A percentile compares a stretch with the other conserved stretches of the same genome.
Conservation (phyloP, 2,329 filamentous ascomycete species). For the Purpureocillium takamizusanense region DNA sequence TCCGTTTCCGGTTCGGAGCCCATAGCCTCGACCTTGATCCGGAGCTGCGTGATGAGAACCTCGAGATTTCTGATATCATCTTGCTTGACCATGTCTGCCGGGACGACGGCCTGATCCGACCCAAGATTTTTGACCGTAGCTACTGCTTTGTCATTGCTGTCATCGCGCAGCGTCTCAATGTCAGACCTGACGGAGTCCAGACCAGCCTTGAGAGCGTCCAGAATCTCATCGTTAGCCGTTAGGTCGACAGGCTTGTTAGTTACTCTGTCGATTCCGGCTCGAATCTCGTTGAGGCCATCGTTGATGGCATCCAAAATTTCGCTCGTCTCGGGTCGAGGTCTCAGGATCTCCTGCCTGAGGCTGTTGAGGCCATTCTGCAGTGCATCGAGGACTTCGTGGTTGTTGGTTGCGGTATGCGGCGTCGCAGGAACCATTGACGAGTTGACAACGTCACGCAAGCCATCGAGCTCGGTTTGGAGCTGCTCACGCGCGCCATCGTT, state of each 20-base stretch:
- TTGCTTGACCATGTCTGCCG: constrained; percentile 47
- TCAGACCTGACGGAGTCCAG: constrained; percentile 68
- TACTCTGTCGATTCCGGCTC: constrained; percentile 67
- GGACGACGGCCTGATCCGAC: constrained; percentile 17
- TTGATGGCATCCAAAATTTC: constrained; percentile 86
- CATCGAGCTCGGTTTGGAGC: constrained; percentile 74
- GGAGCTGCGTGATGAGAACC: constrained; percentile 69
- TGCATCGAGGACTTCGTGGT: constrained; percentile 61
- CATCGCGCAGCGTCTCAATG: constrained; percentile 66
- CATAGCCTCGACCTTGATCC: constrained; percentile 66
- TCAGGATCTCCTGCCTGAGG: constrained; percentile 66
- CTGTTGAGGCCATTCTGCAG: constrained; percentile 65
- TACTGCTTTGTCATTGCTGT: constrained; percentile 39
- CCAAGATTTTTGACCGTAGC: constrained; percentile 20
- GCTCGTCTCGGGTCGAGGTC: constrained; percentile 61
- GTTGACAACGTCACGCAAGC: constrained; percentile 70
- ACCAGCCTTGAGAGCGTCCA: constrained; percentile 79
- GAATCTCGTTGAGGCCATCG: constrained; percentile 73
- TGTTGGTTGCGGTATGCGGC: constrained; percentile 33
- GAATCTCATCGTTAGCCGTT: constrained; percentile 79
- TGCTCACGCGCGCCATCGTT: constrained; percentile 47
- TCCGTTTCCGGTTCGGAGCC: constrained; percentile 19
- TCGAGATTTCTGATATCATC: constrained; percentile 83
- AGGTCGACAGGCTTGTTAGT: constrained; percentile 73
- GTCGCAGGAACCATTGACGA: constrained; percentile 54